These are phyloP conservation scores for Albugo laibachii DNA, from an alignment of 352 stramenopile species.

Conservation along the genomic window DNA sequence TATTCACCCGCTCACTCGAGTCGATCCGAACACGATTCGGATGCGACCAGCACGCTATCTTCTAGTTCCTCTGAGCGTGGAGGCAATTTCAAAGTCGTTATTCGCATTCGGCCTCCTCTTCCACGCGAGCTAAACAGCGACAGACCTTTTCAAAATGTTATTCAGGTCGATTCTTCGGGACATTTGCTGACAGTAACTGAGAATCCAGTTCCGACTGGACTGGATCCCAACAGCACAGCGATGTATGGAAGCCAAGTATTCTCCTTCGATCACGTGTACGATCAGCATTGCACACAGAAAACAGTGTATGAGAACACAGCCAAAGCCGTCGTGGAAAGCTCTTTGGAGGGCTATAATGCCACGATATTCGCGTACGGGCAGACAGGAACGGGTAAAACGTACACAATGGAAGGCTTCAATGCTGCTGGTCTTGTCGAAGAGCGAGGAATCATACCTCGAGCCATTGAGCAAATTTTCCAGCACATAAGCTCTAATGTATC, in stretches of 20 bases:
- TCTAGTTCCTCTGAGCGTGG: constrained; percentile 25
- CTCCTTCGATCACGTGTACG: constrained; percentile 90
- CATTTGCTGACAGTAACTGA: constrained; percentile 79
- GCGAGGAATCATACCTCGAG: constrained; percentile 93
- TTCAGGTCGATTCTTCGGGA: constrained; percentile 68
- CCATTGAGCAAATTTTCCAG: constrained; percentile 91
- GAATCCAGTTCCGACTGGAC: constrained; percentile 31
- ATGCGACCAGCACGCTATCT: no score
- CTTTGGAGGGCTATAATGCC: constrained; percentile 82
- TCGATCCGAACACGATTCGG: not conserved
- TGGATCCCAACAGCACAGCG: constrained; percentile 11
- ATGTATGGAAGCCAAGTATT: constrained; percentile 80
- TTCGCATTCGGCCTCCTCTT: constrained; percentile 77
- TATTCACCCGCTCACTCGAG: not conserved
- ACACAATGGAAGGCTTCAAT: constrained; percentile 95
- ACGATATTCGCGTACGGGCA: constrained; percentile 84
- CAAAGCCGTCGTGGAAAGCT: constrained; percentile 83
- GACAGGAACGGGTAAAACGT: constrained; percentile 85
- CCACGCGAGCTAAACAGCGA: constrained; percentile 77
- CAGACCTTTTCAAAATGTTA: constrained; percentile 80
- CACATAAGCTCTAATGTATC: constrained; percentile 82
- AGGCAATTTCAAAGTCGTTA: constrained; percentile 86
- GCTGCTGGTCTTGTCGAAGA: constrained; percentile 72
- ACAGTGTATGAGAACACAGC: constrained; percentile 88
- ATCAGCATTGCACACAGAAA: constrained; percentile 76